phyloP scores from a whole-genome alignment of 192 early-diverging fungal genomes.

The Anaeromyces robustus region DNA sequence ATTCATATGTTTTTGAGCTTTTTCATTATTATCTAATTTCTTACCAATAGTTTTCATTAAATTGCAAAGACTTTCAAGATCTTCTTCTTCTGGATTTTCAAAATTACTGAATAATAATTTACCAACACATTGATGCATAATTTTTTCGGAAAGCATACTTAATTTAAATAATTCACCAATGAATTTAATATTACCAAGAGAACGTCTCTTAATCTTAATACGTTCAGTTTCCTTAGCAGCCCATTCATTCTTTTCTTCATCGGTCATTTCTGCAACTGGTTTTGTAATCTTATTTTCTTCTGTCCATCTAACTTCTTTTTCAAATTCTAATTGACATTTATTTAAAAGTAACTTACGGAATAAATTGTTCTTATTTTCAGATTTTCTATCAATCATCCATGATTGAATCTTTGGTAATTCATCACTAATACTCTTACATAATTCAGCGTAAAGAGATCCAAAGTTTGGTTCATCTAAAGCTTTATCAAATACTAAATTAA shows the following conservation, averaged over 20 bases:
- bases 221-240: constrained; percentile 57
- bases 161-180: constrained; percentile 92
- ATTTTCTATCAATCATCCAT: constrained; percentile 38
- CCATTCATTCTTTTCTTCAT: constrained; percentile 32
- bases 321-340: constrained; percentile 91
- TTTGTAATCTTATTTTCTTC: constrained; percentile 17
- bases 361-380: constrained; percentile 5
- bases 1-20: constrained; percentile 55
- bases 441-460: constrained; percentile 70
- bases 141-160: constrained; percentile 78
- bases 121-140: constrained; percentile 85
- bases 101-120: constrained; percentile 53
- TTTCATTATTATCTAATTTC: constrained; percentile 45
- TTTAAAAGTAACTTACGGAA: constrained; percentile 88
- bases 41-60: constrained; percentile 78
- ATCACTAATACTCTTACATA: constrained; percentile 55
- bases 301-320: constrained; percentile 67
- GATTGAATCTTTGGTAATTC: constrained; percentile 31
- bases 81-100: constrained; percentile 79
- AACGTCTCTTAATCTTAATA: constrained; percentile 82
- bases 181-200: constrained; percentile 81
- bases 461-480: constrained; percentile 86
- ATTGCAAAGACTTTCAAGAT: constrained; percentile 83
- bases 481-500: constrained; percentile 84
- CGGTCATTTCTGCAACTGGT: constrained; percentile 41